Evolutionary conservation across 768 basidiomycete species (phyloP), one percentile per base, ranked within the genome.

Genomic region (Agaricus subrufescens): DNA sequence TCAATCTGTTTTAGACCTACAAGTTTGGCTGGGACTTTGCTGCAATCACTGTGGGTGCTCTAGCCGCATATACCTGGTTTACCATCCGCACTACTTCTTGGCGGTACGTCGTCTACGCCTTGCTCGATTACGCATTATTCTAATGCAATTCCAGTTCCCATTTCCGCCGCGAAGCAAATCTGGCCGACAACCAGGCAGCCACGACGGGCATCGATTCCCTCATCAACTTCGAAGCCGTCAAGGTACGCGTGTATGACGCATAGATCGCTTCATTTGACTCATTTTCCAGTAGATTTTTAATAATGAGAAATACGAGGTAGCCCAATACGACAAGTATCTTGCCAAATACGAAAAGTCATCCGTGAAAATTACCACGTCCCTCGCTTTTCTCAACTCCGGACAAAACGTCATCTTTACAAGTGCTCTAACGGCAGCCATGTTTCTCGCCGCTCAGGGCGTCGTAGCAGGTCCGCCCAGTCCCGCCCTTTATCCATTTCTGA

Each of bases 1-100:
- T 30, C n/a, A 30, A 48, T 30, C 27, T 12, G 5, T 29, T 48
- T 39, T 50, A 97, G 94, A 95, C 93, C 1, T 98, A 91, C 65
- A 96, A 98, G 67, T 99, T 97, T 65, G 97, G 97, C 8, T 94
- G 89, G 88, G 88, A 97, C 67, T 99, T 95, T 70, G 96, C 97
- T 3, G 92, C 89, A 2, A 85, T 98, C 45, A 98, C 95, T 0
- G 78, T 84, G 1, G 69, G 81, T 1, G 91, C 96, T 0, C 84
- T 99, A 78, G 89, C 80, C 2, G 83, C 89, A 3, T 99, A 99
- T 67, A 91, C 94, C 0, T 98, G 94, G 94, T 99, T 96, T 67
- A 99, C 97, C 1, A 86, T 99, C 34, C 83, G 85, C 47, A 98
- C 97, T 1, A 99, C 97, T 1, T 85, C 94, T 0, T 98, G 97